Base-by-base conservation (phyloP, 2,329 filamentous ascomycete genomes). In the Cordyceps tenuipes region DNA sequence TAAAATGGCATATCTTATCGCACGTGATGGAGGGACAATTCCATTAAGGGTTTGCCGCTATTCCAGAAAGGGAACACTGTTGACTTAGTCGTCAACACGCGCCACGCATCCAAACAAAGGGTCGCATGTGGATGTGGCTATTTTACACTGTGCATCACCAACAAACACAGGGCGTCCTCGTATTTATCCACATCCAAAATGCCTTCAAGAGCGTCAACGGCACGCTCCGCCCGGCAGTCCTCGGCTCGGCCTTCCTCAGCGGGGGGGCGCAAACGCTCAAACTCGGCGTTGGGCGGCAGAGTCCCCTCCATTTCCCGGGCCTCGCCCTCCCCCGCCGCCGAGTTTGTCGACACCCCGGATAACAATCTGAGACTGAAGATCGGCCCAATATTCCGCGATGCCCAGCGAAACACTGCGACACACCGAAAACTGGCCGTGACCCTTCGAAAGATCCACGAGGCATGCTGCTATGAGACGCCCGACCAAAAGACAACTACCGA, bases 361-460 rank as follows among this genome's bases (percentile, higher is more conserved):
- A 91, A 83, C 61, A 82, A 82, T 17, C 76, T 97, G 65, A 88
- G 92, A 67, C 82, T 80, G 41, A 88, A 89, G 69, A 80, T 96
- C 57, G 88, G 86, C 70, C 75, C 81, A 59, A 81, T 91, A 53
- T 92, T 92, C 69, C 81, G 82, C 64, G 89, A 92, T 72, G 91
- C 93, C 39, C 94, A 99, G 73, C 87, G 88, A 67, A 95, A 90
- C 1, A 95, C 89, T 0, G 91, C 92, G 1, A 90, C 90, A 2
- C 94, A 99, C 71, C 82, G 93, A 62, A 97, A 97, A 71, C 82
- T 96, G 0, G 88, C 89, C 4, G 89, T 97, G 62, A 91, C 86
- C 54, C 77, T 99, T 62, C 86, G 93, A 64, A 97, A 96, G 74
- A 82, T 96, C 48, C 93, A 97, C 68, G 93, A 97, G 71, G 80